A percentile compares a stretch with the other conserved stretches of the same genome.
phyloP scores from a whole-genome alignment of 164 flowering plant genomes.

The Stephania cephalantha region DNA sequence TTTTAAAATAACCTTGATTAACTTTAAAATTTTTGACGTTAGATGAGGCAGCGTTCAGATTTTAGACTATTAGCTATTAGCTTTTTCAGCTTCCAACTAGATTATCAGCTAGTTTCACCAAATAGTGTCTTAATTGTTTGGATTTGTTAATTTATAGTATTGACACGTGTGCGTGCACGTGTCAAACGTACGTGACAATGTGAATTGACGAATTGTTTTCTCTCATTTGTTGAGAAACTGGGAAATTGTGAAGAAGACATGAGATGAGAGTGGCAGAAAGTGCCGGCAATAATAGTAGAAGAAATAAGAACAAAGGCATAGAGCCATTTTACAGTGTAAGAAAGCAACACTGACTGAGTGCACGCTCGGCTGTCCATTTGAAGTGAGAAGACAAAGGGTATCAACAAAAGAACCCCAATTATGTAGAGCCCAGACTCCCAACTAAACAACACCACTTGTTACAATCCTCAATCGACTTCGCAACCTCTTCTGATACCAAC shows the following conservation, averaged over 20 bases:
- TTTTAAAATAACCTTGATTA: background rate
- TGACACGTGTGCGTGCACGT: no score
- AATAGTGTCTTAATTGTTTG: no score
- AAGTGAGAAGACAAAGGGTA: slow-evolving; percentile 6
- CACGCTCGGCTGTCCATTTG: slow-evolving; percentile 2
- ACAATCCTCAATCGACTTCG: background rate
- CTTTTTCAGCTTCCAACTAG: no score
- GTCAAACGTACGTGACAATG: no score
- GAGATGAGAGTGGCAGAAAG: background rate
- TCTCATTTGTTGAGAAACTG: background rate
- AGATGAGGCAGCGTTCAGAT: background rate
- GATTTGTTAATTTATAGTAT: no score
- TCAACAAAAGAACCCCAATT: background rate
- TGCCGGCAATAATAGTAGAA: background rate
- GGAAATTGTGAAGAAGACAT: background rate
- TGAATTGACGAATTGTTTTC: background rate
- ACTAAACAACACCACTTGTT: background rate
- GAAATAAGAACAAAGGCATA: background rate
- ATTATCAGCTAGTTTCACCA: no score
- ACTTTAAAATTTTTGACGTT: background rate
- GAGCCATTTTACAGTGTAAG: background rate
- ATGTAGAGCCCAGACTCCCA: background rate
- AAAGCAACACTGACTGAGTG: background rate
- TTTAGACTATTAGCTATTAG: no score
- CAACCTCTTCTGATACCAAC: background rate